phyloP scores from a whole-genome alignment of 73 alveolate species.

The Blepharisma japonicum region DNA sequence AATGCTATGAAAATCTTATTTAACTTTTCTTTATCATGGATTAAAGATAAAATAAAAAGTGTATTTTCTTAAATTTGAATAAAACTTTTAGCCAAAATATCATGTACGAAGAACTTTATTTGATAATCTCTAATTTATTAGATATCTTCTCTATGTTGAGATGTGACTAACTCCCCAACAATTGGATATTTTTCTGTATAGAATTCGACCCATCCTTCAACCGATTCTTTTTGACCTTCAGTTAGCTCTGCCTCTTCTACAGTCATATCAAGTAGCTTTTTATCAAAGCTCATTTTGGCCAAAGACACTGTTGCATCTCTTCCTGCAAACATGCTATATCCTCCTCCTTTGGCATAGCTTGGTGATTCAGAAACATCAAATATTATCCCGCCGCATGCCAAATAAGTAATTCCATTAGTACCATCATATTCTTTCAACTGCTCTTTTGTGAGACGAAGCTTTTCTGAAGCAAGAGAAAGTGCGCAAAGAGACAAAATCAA shows the following conservation, averaged over 20 bases:
- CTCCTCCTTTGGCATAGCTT: constrained; percentile 36
- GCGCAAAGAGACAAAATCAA: too few relatives aligned
- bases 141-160: background rate
- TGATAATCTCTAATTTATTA: background rate
- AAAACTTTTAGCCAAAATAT: too few relatives aligned
- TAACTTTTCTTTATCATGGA: too few relatives aligned
- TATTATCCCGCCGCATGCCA: constrained; percentile 32
- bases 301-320: constrained; percentile 57
- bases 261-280: constrained; percentile 23
- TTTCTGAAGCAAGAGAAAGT: background rate
- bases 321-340: constrained; percentile 53
- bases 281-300: constrained; percentile 47
- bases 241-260: constrained; percentile 26
- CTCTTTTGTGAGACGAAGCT: constrained; percentile 24
- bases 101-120: too few relatives aligned
- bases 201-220: constrained; percentile 18
- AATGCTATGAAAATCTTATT: too few relatives aligned
- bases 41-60: too few relatives aligned
- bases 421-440: constrained; percentile 37
- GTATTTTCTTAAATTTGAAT: too few relatives aligned
- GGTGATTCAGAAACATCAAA: constrained; percentile 52
- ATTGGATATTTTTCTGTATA: constrained; percentile 27
- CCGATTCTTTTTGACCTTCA: background rate
- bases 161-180: constrained; percentile 2
- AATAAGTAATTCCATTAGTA: constrained; percentile 9